These are phyloP conservation scores for Macroventuria anomochaeta DNA, from an alignment of 2,329 filamentous ascomycete species.

Conservation along the genomic window DNA sequence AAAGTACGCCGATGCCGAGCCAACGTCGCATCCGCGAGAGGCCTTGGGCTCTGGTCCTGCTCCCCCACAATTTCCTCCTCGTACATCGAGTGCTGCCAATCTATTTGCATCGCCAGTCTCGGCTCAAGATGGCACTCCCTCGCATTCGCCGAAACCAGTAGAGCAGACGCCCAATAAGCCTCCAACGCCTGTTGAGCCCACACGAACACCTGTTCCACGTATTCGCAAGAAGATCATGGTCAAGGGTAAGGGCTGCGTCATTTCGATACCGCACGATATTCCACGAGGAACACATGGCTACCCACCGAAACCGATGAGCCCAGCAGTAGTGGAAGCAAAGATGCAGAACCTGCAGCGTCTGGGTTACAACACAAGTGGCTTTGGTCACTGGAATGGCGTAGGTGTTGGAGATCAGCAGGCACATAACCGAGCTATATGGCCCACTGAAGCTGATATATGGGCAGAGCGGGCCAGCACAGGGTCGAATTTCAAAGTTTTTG, in stretches of 20 bases:
- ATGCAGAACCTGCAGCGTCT: slow-evolving; percentile 70
- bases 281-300: slow-evolving; percentile 51
- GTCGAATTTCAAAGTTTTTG: slow-evolving; percentile 63
- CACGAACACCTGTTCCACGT: slow-evolving; percentile 41
- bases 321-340: slow-evolving; percentile 66
- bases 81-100: slow-evolving; percentile 25
- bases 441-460: slow-evolving; percentile 64
- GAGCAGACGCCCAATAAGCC: slow-evolving; percentile 28
- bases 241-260: slow-evolving; percentile 55
- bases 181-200: slow-evolving; percentile 26
- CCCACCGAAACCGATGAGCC: slow-evolving; percentile 52
- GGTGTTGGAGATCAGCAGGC: slow-evolving; percentile 29
- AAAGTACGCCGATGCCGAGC: slow-evolving; percentile 46
- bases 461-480: slow-evolving; percentile 60
- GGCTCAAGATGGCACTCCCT: slow-evolving; percentile 25
- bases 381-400: slow-evolving; percentile 65
- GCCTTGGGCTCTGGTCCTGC: slow-evolving; percentile 25
- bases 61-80: slow-evolving; percentile 20
- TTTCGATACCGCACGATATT: slow-evolving; percentile 53
- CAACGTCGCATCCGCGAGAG: slow-evolving; percentile 44
- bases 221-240: slow-evolving; percentile 54
- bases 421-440: slow-evolving; percentile 74
- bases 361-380: slow-evolving; percentile 73
- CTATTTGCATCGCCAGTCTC: slow-evolving; percentile 27
- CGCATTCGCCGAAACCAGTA: slow-evolving; percentile 26